These are phyloP conservation scores for Baorangia bicolor DNA, from an alignment of 768 basidiomycete species.

Conservation along the genomic window DNA sequence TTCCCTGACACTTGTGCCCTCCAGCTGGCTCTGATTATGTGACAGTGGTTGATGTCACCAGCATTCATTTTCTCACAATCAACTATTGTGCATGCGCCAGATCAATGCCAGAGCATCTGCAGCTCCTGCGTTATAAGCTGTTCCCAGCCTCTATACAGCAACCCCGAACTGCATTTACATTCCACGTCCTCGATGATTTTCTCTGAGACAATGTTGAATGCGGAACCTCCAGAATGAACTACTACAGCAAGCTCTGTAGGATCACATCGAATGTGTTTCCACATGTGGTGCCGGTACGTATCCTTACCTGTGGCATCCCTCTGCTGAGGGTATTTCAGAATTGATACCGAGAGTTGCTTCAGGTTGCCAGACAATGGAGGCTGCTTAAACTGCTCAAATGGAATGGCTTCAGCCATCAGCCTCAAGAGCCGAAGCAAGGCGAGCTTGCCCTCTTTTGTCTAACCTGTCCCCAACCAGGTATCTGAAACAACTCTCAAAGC, in stretches of 20 bases:
- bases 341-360: slow-evolving; percentile 17
- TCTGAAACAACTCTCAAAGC: too few species aligned
- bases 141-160: neutral
- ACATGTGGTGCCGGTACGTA: neutral
- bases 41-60: neutral
- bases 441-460: slow-evolving; percentile 19
- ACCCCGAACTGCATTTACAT: neutral
- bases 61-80: neutral
- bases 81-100: neutral
- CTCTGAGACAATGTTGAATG: slow-evolving; percentile 21
- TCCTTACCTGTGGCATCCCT: too few species aligned
- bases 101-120: neutral
- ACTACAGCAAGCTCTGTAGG: neutral
- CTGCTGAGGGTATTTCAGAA: neutral
- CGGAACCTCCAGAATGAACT: neutral
- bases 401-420: slow-evolving; percentile 3
- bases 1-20: neutral
- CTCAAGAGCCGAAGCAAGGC: neutral
- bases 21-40: too few species aligned
- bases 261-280: slow-evolving; percentile 5
- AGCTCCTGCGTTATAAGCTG: neutral
- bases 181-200: slow-evolving; percentile 21
- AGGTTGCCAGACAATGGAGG: slow-evolving; percentile 17
- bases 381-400: slow-evolving; percentile 23
- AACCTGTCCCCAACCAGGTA: slow-evolving; percentile 27